Percentiles rank a stretch among this genome's conserved stretches.
Conservation (phyloP, 306 rosid species). For the Glycine tomentella region DNA sequence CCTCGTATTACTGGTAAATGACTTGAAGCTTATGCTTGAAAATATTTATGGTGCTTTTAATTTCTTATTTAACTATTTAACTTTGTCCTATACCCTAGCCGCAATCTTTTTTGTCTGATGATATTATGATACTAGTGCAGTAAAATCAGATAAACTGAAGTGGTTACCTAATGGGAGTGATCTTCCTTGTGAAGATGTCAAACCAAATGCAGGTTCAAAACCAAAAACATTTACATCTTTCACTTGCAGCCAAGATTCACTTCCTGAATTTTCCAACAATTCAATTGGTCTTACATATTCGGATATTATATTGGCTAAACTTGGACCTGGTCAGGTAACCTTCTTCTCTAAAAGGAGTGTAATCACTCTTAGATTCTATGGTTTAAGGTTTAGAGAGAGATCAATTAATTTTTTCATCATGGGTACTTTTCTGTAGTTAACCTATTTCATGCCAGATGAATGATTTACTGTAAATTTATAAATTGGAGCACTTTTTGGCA, state of each 20-base stretch:
- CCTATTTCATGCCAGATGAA: neutral
- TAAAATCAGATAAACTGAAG: slow-evolving; percentile 66
- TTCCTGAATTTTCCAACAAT: slow-evolving; percentile 70
- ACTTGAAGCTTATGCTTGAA: slow-evolving; percentile 14
- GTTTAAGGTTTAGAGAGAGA: neutral
- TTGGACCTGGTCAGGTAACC: slow-evolving; percentile 89
- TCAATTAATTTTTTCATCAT: neutral
- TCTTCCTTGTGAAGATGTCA: slow-evolving; percentile 58
- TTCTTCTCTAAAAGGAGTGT: slow-evolving; percentile 4
- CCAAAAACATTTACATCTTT: slow-evolving; percentile 85
- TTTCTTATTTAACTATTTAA: slow-evolving; percentile 19
- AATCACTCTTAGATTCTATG: neutral
- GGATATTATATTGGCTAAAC: slow-evolving; percentile 79
- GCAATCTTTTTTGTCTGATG: slow-evolving; percentile 33
- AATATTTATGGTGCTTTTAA: slow-evolving; percentile 12
- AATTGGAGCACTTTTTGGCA: neutral
- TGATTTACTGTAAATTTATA: neutral
- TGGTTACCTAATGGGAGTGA: slow-evolving; percentile 94
- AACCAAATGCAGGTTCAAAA: slow-evolving; percentile 57
- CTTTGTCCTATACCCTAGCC: neutral
- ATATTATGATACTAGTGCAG: slow-evolving; percentile 61
- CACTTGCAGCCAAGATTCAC: slow-evolving; percentile 71
- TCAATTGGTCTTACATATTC: slow-evolving; percentile 53
- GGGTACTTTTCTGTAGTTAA: neutral
- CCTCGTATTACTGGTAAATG: slow-evolving; percentile 72